Evolutionary conservation across 129 eudicot species (phyloP).

Genomic region (Escallonia herrerae): DNA sequence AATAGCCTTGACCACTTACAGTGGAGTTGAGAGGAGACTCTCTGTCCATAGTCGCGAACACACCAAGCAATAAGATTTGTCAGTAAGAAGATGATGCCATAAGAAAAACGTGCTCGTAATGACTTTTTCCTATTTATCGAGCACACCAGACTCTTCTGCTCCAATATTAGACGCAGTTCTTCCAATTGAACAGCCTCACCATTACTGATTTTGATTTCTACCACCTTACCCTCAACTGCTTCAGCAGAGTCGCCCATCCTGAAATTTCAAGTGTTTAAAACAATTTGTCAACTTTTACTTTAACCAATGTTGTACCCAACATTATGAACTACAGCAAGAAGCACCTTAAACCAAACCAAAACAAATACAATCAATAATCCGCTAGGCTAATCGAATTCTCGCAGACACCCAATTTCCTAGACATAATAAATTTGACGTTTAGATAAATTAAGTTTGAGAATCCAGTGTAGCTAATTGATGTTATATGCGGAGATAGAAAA

Average conservation of each 20-base stretch:
- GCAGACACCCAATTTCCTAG: too few species aligned
- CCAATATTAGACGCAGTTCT: slow-evolving; percentile 16
- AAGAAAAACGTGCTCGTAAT: slow-evolving; percentile 66
- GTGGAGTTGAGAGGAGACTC: slow-evolving; percentile 42
- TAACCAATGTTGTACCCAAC: too few species aligned
- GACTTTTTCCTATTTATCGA: slow-evolving; percentile 38
- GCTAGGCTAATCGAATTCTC: too few species aligned
- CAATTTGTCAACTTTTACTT: background rate
- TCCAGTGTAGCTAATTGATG: too few species aligned
- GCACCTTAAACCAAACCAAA: too few species aligned
- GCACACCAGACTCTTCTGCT: slow-evolving; percentile 38
- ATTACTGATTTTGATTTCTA: slow-evolving; percentile 30
- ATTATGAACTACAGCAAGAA: too few species aligned
- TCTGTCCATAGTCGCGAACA: slow-evolving; percentile 78
- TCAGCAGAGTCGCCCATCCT: slow-evolving; percentile 37
- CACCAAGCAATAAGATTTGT: slow-evolving; percentile 82
- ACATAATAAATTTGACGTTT: too few species aligned
- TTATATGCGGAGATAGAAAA: too few species aligned
- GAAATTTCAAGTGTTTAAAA: slow-evolving; percentile 4
- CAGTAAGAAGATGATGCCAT: slow-evolving; percentile 72
- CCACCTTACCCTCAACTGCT: slow-evolving; percentile 23
- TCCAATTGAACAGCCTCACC: slow-evolving; percentile 38
- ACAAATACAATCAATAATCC: too few species aligned
- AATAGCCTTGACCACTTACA: slow-evolving; percentile 34
- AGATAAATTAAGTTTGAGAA: too few species aligned